phyloP scores from a whole-genome alignment of 2,329 filamentous ascomycete species.

The Trichoderma sp. region DNA sequence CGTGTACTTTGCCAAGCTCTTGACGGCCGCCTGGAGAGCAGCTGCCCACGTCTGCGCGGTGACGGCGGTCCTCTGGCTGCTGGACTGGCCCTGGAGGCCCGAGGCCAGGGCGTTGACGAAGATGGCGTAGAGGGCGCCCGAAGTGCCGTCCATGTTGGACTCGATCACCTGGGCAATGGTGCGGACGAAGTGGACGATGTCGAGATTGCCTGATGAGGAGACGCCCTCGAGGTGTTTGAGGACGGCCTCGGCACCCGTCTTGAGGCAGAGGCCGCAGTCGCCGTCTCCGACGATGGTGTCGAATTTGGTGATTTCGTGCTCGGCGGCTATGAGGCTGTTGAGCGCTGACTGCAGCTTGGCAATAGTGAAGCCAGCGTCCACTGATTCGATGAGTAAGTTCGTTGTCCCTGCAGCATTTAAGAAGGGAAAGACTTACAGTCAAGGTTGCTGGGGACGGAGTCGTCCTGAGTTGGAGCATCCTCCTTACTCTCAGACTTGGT shows the following conservation, averaged over 20 bases:
- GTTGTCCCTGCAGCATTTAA: not conserved
- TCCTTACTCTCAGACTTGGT: conserved; percentile 21
- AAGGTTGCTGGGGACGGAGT: conserved; percentile 28
- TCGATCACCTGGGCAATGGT: conserved; percentile 61
- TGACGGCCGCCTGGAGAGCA: conserved; percentile 60
- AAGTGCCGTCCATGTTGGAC: conserved; percentile 72
- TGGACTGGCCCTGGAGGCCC: conserved; percentile 26
- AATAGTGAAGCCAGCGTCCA: conserved; percentile 24
- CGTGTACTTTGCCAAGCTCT: conserved; percentile 65
- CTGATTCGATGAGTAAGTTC: conserved; percentile 13
- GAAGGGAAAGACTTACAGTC: conserved; percentile 18
- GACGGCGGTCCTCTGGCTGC: conserved; percentile 1
- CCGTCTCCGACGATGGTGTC: conserved; percentile 40
- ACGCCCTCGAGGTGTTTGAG: conserved; percentile 55
- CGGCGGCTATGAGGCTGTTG: conserved; percentile 43
- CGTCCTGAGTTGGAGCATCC: conserved; percentile 7
- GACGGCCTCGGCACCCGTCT: conserved; percentile 53
- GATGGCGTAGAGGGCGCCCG: conserved; percentile 73
- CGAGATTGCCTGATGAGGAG: conserved; percentile 44
- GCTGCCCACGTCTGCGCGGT: conserved; percentile 42
- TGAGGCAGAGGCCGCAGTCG: conserved; percentile 35
- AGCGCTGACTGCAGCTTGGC: conserved; percentile 26
- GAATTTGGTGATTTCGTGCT: conserved; percentile 35
- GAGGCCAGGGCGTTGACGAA: conserved; percentile 70
- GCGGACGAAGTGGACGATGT: conserved; percentile 27